Base-by-base conservation (phyloP, 352 stramenopile genomes). In the Pythium coloratum region DNA sequence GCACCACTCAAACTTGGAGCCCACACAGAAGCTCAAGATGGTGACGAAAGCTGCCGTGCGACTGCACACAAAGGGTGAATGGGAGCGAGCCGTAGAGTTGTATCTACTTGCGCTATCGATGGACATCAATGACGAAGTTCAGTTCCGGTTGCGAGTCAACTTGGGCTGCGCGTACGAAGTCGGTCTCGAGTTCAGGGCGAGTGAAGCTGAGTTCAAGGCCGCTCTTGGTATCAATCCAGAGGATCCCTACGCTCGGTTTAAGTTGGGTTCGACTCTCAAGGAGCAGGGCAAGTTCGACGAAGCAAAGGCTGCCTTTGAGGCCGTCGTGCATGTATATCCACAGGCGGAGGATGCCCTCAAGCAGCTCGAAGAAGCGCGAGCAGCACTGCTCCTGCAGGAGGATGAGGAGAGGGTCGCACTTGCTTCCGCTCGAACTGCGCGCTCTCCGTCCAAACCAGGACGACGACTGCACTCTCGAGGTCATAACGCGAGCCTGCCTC, bases 1-100 rank as follows among this genome's bases (percentile, higher is more conserved):
- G 47, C 76, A 89, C 49, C 83, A 94, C 59, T 38, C 77, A 0
- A 86, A 61, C 53, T 65, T 94, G 12, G 79, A 89, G 50, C 81
- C 80, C 18, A 85, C 79, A 9, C 80, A 90, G 50, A 90, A 91
- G 56, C 71, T 94, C n/a, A 94, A 91, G 68, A 79, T 86, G 69
- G 85, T 94, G 33, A 90, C 83, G 6, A 90, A 88, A 64, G 83
- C 83, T n/a, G 85, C 85, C 0, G 78, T 94, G 33, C 67, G 77
- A 6, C 70, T 90, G 34, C 85, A 94, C 62, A 84, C 76, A 0
- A 81, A 82, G 65, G 81, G 83, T 44, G 81, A 90, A 18, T 77
- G 82, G 59, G 77, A 82, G 13, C 78, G 75, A 20, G 85, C 85
- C 33, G 82, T 86, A 14, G 85, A 91, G 28, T 64, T 94, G n/a